Evolutionary conservation across 495 filamentous ascomycete genomes (phyloP).

Genomic region (Parachaetomium inaequale): DNA sequence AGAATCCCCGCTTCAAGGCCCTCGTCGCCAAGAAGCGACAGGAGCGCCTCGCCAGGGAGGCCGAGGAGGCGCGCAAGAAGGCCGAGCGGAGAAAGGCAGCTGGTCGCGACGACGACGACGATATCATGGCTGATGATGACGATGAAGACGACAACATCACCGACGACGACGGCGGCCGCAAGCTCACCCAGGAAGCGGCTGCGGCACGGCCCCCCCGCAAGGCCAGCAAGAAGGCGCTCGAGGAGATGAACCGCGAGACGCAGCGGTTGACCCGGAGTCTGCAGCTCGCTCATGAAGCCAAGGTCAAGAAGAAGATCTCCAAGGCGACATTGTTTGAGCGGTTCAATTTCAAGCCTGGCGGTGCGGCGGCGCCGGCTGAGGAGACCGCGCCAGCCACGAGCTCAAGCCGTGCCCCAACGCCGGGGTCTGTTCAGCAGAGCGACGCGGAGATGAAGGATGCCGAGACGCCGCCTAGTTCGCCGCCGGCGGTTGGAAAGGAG

Average conservation of each 20-base stretch:
- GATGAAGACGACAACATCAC: conserved; percentile 52
- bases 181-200: conserved; percentile 54
- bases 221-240: conserved; percentile 92
- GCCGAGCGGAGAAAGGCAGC: conserved; percentile 42
- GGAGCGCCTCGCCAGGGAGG: conserved; percentile 64
- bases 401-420: conserved; percentile 40
- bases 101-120: conserved; percentile 35
- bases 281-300: conserved; percentile 86
- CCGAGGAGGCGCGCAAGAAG: conserved; percentile 47
- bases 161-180: conserved; percentile 55
- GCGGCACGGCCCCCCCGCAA: conserved; percentile 65
- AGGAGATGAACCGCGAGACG: conserved; percentile 91
- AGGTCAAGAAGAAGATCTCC: conserved; percentile 86
- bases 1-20: conserved; percentile 59
- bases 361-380: conserved; percentile 31
- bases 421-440: conserved; percentile 38
- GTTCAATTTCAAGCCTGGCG: conserved; percentile 64
- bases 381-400: conserved; percentile 27
- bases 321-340: conserved; percentile 79
- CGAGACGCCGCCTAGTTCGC: conserved; percentile 55
- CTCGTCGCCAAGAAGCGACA: conserved; percentile 67
- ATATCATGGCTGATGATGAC: conserved; percentile 33
- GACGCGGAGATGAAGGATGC: conserved; percentile 44
- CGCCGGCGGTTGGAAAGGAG: conserved; percentile 30
- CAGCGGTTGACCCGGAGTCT: conserved; percentile 85